A percentile compares a stretch with the other conserved stretches of the same genome.
Conservation (phyloP, 805 yeast genomes). For the Suhomyces canberraensis region DNA sequence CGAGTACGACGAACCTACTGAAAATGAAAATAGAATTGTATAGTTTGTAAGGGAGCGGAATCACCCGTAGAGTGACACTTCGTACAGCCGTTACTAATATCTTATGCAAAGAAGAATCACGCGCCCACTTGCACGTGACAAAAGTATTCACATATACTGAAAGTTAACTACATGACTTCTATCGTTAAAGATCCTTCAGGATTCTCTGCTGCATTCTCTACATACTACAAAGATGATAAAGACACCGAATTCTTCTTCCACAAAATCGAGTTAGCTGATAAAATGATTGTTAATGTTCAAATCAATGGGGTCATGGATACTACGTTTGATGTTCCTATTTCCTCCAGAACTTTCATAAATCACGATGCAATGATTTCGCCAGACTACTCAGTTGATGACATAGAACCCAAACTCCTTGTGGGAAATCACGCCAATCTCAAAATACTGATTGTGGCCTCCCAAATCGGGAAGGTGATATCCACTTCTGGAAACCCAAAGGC, state of each 20-base stretch:
- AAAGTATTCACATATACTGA: no score
- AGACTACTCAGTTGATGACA: conserved; percentile 25
- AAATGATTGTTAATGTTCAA: conserved; percentile 36
- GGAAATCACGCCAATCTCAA: conserved; percentile 49
- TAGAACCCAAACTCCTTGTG: conserved; percentile 44
- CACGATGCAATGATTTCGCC: conserved; percentile 3
- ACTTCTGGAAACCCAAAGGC: conserved; percentile 32
- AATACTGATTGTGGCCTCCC: conserved; percentile 46
- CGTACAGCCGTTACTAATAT: no score
- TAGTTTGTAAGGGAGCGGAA: no score
- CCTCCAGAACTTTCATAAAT: conserved; percentile 19
- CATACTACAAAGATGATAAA: conserved; percentile 3
- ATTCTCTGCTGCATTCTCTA: conserved; percentile 8
- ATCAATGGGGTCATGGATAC: conserved; percentile 48
- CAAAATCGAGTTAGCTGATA: conserved; percentile 34
- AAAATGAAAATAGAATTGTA: no score
- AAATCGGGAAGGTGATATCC: conserved; percentile 43
- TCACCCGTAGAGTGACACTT: no score
- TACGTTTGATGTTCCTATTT: conserved; percentile 35
- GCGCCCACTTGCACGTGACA: no score
- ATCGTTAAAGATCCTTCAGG: conserved; percentile 8
- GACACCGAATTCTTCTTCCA: conserved; percentile 16
- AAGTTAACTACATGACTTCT: no score
- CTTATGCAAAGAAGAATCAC: no score
- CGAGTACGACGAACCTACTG: no score